Base-by-base conservation (phyloP, 768 basidiomycete genomes). In the Fomitopsis serialis region DNA sequence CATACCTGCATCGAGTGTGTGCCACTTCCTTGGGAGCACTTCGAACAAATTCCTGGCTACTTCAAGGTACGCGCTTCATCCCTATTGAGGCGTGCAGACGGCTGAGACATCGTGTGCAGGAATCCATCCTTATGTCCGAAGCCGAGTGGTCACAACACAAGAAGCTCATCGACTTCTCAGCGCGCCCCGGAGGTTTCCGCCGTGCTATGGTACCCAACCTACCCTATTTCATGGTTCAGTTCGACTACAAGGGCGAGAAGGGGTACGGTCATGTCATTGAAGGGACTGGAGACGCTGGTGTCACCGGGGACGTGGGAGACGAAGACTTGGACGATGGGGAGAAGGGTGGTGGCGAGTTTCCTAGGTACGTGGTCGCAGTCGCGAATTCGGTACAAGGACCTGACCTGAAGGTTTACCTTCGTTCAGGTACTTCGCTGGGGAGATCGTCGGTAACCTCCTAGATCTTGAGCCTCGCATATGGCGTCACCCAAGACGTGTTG, bases 241-340 rank as follows among this genome's bases (percentile, higher is more conserved):
- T 96, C 68, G 97, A 99, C 70, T 78, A 98, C 70, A 98, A 95
- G 63, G 94, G 97, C 23, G 94, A 98, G 70, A 93, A 92, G 64
- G 97, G 97, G 2, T 99, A 93, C 65, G 97, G 97, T 0, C 97
- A 99, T 69, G 91, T 99, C 57, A 97, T 99, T 56, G 97, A 99
- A 68, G 97, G 97, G 1, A 80, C 82, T 0, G 82, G 78, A 23
- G 85, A 89, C 35, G 79, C 78, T 2, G 73, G 78, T 0, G 80
- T 72, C 10, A 74, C 77, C 17, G 87, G 82, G 27, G 81, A 85
- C 15, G 83, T 85, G 27, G 27, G 44, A 55, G 79, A 78, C 24
- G 79, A 77, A 42, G 84, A 78, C 22, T 68, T 87, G 29, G 88
- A 89, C 57, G 93, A 93, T 65, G 92, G 90, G 1, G 92, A 88